These are phyloP conservation scores for Patellifolia procumbens DNA, from an alignment of 179 eudicot genomes.

Conservation along the genomic window DNA sequence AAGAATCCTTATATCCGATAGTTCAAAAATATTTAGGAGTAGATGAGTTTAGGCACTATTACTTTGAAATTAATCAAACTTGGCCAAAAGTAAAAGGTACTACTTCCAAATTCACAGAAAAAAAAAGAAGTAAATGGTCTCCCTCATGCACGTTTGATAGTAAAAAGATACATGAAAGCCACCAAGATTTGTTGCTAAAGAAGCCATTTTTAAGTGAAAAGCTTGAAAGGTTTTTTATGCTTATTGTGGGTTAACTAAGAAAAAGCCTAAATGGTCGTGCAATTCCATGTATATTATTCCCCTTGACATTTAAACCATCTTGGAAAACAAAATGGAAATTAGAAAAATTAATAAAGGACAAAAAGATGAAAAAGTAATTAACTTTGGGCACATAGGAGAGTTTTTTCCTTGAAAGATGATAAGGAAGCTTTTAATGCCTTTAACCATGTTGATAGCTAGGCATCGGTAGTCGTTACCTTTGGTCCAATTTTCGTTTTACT, in stretches of 20 bases:
- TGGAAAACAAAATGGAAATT: conserved; percentile 6
- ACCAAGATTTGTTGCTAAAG: conserved; percentile 17
- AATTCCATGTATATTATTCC: conserved; percentile 17
- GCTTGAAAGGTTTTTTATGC: conserved; percentile 5
- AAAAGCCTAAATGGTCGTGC: conserved; percentile 16
- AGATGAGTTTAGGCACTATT: too few species aligned
- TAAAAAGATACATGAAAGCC: conserved; percentile 13
- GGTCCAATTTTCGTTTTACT: conserved; percentile 24
- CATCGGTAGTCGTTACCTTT: conserved; percentile 33
- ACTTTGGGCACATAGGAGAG: neutral
- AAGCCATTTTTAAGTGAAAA: neutral
- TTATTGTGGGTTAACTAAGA: conserved; percentile 17
- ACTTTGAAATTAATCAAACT: too few species aligned
- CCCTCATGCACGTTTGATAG: conserved; percentile 12
- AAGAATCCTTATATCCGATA: too few species aligned
- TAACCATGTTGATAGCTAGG: conserved; percentile 24
- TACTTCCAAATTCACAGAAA: conserved; percentile 9
- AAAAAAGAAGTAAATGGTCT: conserved; percentile 12
- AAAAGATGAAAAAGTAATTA: conserved; percentile 16
- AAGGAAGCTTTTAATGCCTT: conserved; percentile 33
- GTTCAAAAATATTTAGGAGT: too few species aligned
- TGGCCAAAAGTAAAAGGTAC: conserved; percentile 5
- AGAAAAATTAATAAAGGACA: conserved; percentile 3
- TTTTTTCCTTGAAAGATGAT: conserved; percentile 27
- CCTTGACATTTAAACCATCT: conserved; percentile 10